These are phyloP conservation scores for Salisapilia sapeloensis DNA, from an alignment of 352 stramenopile species.

Conservation along the genomic window DNA sequence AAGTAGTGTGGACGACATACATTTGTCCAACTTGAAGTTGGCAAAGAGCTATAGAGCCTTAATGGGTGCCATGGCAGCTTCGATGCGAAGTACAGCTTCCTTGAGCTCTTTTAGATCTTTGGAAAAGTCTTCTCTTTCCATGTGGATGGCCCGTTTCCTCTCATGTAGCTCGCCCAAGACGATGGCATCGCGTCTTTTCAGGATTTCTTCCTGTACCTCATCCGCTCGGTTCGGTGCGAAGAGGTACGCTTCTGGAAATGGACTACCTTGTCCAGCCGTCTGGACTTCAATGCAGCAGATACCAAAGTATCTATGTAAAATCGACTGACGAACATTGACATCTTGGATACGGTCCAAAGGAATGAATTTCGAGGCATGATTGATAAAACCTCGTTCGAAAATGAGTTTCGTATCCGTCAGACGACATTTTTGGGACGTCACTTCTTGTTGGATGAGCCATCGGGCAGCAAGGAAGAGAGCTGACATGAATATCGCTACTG, in stretches of 20 bases:
- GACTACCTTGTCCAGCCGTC: slow-evolving; percentile 11
- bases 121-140: too few relatives aligned
- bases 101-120: slow-evolving; percentile 9
- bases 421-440: slow-evolving; percentile 14
- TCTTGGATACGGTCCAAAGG: slow-evolving; percentile 27
- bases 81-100: slow-evolving; percentile 8
- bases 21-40: too few relatives aligned
- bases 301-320: slow-evolving; percentile 14
- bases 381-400: slow-evolving; percentile 18
- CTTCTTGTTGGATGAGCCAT: too few relatives aligned
- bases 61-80: too few relatives aligned
- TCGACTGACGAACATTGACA: slow-evolving; percentile 17
- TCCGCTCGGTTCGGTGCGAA: slow-evolving; percentile 13
- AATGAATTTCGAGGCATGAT: slow-evolving; percentile 19
- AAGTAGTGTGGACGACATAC: too few relatives aligned
- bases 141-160: too few relatives aligned
- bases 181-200: slow-evolving; percentile 19
- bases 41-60: too few relatives aligned
- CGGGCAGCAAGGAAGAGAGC: too few relatives aligned
- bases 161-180: too few relatives aligned
- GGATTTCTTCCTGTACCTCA: slow-evolving; percentile 18
- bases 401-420: slow-evolving; percentile 17
- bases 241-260: slow-evolving; percentile 9
- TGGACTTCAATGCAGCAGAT: slow-evolving; percentile 20
- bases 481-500: too few relatives aligned